These are phyloP conservation scores for Penicillium silybi DNA, from an alignment of 495 filamentous ascomycete species.

Conservation along the genomic window DNA sequence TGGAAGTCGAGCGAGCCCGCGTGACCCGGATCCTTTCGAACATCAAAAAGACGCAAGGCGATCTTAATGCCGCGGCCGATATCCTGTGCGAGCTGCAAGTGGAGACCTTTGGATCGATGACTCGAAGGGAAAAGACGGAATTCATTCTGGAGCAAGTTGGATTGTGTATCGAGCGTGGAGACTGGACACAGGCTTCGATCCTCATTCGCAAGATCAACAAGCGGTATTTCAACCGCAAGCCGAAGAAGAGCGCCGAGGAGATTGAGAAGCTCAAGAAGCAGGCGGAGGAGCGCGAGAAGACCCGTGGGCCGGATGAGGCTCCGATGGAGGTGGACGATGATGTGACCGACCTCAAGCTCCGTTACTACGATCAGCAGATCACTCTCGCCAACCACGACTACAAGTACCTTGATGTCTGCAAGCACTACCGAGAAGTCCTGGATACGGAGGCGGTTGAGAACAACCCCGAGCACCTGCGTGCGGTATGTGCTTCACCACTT, in stretches of 20 bases:
- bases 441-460: constrained; percentile 93
- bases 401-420: constrained; percentile 96
- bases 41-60: constrained; percentile 93
- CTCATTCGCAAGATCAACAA: constrained; percentile 96
- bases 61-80: constrained; percentile 83
- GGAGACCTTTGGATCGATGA: constrained; percentile 98
- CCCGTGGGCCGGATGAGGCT: constrained; percentile 62
- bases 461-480: constrained; percentile 76
- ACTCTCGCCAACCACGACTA: constrained; percentile 89
- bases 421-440: constrained; percentile 92
- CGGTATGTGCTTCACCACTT: constrained; percentile 51
- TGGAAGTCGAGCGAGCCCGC: constrained; percentile 95
- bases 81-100: constrained; percentile 97
- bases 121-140: constrained; percentile 92
- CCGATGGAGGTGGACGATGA: constrained; percentile 78
- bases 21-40: constrained; percentile 91
- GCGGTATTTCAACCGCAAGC: constrained; percentile 80
- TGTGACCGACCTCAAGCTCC: constrained; percentile 92
- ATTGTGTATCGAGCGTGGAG: constrained; percentile 89
- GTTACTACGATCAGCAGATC: constrained; percentile 96
- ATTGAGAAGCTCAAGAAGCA: constrained; percentile 85
- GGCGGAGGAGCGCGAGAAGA: constrained; percentile 75
- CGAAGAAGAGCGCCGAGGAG: constrained; percentile 81
- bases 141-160: constrained; percentile 96
- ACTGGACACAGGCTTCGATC: constrained; percentile 95